Base-by-base conservation (phyloP, 2,329 filamentous ascomycete species). In the Tolypocladium capitatum region DNA sequence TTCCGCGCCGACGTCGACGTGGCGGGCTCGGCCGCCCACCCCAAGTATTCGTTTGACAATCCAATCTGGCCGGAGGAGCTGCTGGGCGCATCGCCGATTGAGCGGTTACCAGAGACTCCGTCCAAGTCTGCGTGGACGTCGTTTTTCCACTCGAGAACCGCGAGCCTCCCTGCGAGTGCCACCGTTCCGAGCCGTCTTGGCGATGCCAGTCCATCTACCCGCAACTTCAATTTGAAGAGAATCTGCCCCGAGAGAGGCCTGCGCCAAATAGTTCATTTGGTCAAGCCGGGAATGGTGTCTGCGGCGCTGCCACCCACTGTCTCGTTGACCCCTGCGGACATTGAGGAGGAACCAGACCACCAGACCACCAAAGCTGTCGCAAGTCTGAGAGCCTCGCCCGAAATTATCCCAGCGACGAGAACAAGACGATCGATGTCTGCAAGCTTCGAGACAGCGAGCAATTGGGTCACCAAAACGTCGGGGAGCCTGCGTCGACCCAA, bases 401-500 rank as follows among this genome's bases (percentile, higher is more conserved):
- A 71, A 34, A 62, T 42, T 8, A 32, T 68, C 2, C 68, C 70
- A 2, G 65, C 69, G 8, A 72, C 69, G 54, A 66, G 62, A 45
- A 64, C 73, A 13, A 70, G 68, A 47, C 71, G 74, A 49, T 80
- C 79, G 16, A 65, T 77, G 27, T 81, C 80, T 16, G 74, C 78
- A 69, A 76, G 79, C 47, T 77, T 83, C 50, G 69, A 69, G 50
- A 75, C 78, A 2, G 70, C 78, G 16, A 68, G 66, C 45, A 73
- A 66, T 45, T 81, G 78, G 76, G 74, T 80, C 52, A 65, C 74
- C 32, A 74, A 67, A 58, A 68, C 72, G 5, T 62, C 65, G 9
- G 72, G 75, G 47, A 82, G 78, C 62, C 58, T 81, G 46, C 73
- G 76, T 44, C 73, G 73, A 21, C 64, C 70, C 30, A 81, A 79